A percentile compares a stretch with the other conserved stretches of the same genome.
Evolutionary conservation across 352 stramenopile genomes (phyloP).

Genomic region (Aphanomyces stellatus): DNA sequence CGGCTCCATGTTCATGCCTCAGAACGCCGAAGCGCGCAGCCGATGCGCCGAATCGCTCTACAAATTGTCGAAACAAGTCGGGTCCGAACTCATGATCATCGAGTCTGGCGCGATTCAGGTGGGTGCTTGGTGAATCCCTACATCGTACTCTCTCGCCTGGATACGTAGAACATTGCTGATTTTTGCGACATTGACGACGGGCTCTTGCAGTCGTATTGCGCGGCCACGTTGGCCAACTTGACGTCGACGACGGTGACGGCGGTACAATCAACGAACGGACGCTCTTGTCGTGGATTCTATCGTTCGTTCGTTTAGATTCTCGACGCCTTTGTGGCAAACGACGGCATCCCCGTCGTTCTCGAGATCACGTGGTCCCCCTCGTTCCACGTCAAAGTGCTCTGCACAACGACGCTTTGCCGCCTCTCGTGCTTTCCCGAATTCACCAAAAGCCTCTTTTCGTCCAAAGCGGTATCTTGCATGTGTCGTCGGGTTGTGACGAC

Average conservation of each 20-base stretch:
- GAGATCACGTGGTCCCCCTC: conserved; percentile 61
- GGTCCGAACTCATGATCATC: conserved; percentile 51
- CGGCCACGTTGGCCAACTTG: conserved; percentile 52
- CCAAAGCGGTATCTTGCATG: conserved; percentile 2
- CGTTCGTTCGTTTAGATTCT: conserved; percentile 21
- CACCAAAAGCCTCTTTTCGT: conserved; percentile 20
- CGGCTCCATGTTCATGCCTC: not conserved
- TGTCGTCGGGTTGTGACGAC: not conserved
- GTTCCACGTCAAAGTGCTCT: conserved; percentile 60
- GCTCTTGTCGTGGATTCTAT: too few relatives aligned
- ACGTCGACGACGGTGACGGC: conserved; percentile 29
- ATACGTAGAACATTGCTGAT: conserved; percentile 44
- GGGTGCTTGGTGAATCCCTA: not conserved
- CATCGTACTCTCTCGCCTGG: not conserved
- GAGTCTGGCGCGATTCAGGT: conserved; percentile 43
- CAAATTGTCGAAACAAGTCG: conserved; percentile 61
- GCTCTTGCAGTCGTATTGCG: conserved; percentile 46
- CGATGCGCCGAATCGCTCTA: conserved; percentile 70
- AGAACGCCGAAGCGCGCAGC: conserved; percentile 48
- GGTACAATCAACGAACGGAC: not conserved
- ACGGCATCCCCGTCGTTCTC: conserved; percentile 50
- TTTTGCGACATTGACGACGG: conserved; percentile 58
- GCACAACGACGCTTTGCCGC: conserved; percentile 50
- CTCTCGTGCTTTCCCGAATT: conserved; percentile 33
- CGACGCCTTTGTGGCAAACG: conserved; percentile 42